Evolutionary conservation across 371 early-diverging fungal species (phyloP), one percentile per base, ranked within the genome.

Genomic region (Mortierella sp.): DNA sequence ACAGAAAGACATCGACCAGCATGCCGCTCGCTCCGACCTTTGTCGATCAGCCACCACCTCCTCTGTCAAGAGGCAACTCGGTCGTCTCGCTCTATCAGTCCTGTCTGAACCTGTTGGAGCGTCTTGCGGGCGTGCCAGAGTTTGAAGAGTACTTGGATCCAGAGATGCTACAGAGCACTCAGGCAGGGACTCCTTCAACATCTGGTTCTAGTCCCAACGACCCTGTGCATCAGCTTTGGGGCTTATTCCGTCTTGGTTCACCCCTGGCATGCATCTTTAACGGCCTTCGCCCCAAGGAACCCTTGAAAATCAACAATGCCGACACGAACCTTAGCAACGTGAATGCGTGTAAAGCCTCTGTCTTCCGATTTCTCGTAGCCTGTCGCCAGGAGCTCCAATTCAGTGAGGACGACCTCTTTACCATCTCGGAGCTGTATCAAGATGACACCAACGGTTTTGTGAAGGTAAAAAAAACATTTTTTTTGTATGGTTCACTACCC

Each of bases 391-490:
- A 93, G 55, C 81, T 94, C 26, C 80, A 80, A 12, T 83, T 95
- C 56, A 64, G 79, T 14, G 93, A 94, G 55, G 90, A 93, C 47
- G 91, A 95, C 64, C 84, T 93, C 58, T 95, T 97, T 73, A 86
- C 94, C 50, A 92, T 97, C 60, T 81, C 90, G 12, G 96, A 97
- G 55, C 82, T 97, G 50, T 96, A 92, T 79, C 90, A 91, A 69
- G 95, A 97, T 69, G 97, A 98, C 80, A 98, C 97, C 32, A 94
- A 94, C 73, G 95, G 94, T 26, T 94, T 97, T 79, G 93, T 97
- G 70, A 98, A 95, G 89, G 97, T 97, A 85, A n/a, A n/a, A n/a
- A n/a, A n/a, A n/a, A n/a, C n/a, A n/a, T n/a, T n/a, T n/a, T n/a
- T n/a, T n/a, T n/a, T n/a, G n/a, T n/a, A n/a, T n/a, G n/a, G n/a